phyloP scores from a whole-genome alignment of 1,284 basidiomycete genomes.

The Moesziomyces parantarcticus region DNA sequence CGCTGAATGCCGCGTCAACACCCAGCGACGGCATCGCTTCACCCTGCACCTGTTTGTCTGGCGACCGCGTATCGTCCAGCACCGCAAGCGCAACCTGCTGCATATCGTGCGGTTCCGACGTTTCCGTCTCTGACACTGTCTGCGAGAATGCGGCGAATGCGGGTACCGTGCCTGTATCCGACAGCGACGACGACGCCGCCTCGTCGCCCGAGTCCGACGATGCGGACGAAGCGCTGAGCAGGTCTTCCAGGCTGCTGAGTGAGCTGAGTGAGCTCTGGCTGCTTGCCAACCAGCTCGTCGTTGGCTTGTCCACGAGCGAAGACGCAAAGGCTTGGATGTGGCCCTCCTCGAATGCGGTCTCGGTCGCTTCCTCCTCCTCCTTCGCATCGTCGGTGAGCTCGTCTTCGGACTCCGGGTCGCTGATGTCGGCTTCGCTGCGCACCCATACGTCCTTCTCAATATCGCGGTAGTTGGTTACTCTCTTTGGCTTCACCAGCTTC shows the following conservation, averaged over 20 bases:
- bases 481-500: conserved; percentile 1
- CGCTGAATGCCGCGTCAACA: conserved; percentile 8
- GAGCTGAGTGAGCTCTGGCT: conserved; percentile 14
- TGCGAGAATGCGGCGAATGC: background rate
- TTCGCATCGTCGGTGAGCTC: conserved; percentile 4
- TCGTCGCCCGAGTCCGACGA: conserved; percentile 8
- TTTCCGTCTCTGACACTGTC: too few relatives aligned
- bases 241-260: conserved; percentile 14
- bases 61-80: conserved; percentile 7
- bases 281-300: conserved; percentile 2
- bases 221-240: conserved; percentile 4
- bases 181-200: background rate
- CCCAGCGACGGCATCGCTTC: conserved; percentile 6
- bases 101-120: conserved; percentile 22
- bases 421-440: conserved; percentile 33
- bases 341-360: conserved; percentile 21
- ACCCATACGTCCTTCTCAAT: conserved; percentile 39
- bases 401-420: conserved; percentile 26
- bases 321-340: conserved; percentile 19
- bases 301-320: conserved; percentile 4
- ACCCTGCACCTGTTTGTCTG: conserved; percentile 1
- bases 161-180: conserved; percentile 4
- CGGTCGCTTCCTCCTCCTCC: conserved; percentile 2
- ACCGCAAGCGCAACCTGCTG: conserved; percentile 31
- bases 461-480: conserved; percentile 16